Evolutionary conservation across 1,284 basidiomycete genomes (phyloP).

Genomic region (Heterobasidion occidentale): DNA sequence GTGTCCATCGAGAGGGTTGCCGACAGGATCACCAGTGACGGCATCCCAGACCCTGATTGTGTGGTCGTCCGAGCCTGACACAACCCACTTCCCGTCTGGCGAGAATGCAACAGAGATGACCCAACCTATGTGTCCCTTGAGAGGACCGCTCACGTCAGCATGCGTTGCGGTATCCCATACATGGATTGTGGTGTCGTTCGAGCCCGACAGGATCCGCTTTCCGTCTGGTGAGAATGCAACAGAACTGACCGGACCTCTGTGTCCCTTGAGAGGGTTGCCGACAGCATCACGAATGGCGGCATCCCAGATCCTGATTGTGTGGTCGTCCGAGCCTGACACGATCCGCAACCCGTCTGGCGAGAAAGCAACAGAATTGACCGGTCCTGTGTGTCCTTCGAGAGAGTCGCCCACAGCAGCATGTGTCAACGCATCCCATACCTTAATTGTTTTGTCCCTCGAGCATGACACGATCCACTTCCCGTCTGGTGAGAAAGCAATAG

Average conservation of each 20-base stretch:
- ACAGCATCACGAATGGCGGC: not conserved
- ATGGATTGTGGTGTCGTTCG: too few relatives aligned
- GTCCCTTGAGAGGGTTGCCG: too few relatives aligned
- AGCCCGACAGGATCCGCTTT: too few relatives aligned
- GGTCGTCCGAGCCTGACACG: not conserved
- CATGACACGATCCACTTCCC: constrained; percentile 1
- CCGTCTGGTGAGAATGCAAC: too few relatives aligned
- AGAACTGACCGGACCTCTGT: too few relatives aligned
- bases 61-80: not conserved
- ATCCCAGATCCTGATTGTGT: not conserved
- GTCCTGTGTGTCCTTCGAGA: not conserved
- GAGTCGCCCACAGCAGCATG: not conserved
- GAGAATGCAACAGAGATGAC: not conserved
- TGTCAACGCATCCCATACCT: constrained; percentile 3
- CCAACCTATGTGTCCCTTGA: not conserved
- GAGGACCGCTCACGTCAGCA: too few relatives aligned
- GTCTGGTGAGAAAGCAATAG: constrained; percentile 6
- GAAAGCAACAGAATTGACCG: not conserved
- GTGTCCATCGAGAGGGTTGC: not conserved
- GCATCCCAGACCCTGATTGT: not conserved
- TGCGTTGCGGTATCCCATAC: too few relatives aligned
- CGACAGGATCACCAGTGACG: not conserved
- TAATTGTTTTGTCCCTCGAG: constrained; percentile 4
- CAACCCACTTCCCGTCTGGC: not conserved
- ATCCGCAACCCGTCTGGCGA: not conserved